Conservation (phyloP, 306 rosid genomes). For the Cotoneaster glaucophyllus region DNA sequence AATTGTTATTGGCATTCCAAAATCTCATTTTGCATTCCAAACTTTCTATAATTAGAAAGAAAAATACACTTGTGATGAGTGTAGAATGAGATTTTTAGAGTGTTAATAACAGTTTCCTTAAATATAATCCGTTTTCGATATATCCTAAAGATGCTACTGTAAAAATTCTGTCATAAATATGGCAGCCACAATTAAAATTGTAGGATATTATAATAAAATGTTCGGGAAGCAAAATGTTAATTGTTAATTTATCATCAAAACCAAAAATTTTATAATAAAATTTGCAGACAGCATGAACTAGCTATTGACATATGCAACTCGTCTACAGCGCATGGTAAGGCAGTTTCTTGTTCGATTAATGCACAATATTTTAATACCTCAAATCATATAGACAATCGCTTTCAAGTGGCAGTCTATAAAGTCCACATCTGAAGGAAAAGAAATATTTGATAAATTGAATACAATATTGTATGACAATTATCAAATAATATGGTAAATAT, state of each 20-base stretch:
- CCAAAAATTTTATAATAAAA: not conserved
- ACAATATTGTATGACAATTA: not conserved
- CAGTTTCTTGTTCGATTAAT: not conserved
- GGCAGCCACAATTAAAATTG: not conserved
- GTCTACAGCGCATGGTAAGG: slow-evolving; percentile 13
- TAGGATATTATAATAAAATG: not conserved
- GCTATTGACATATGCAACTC: slow-evolving; percentile 1
- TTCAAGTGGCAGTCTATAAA: slow-evolving; percentile 57
- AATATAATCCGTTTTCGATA: not conserved
- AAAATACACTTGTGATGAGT: fast-evolving
- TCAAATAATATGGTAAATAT: slow-evolving; percentile 3
- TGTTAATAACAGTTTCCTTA: not conserved
- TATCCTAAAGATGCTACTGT: not conserved
- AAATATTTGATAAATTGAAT: not conserved
- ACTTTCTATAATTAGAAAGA: too few species aligned
- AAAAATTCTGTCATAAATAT: not conserved
- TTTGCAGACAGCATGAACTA: not conserved
- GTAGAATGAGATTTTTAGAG: too few species aligned
- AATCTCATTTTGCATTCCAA: too few species aligned
- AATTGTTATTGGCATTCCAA: too few species aligned
- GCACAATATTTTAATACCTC: slow-evolving; percentile 28
- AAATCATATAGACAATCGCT: slow-evolving; percentile 66
- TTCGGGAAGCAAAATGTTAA: not conserved
- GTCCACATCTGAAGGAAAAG: slow-evolving; percentile 29
- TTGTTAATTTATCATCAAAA: not conserved